phyloP scores from a whole-genome alignment of 2,329 filamentous ascomycete species.

The Huntiella moniliformis region DNA sequence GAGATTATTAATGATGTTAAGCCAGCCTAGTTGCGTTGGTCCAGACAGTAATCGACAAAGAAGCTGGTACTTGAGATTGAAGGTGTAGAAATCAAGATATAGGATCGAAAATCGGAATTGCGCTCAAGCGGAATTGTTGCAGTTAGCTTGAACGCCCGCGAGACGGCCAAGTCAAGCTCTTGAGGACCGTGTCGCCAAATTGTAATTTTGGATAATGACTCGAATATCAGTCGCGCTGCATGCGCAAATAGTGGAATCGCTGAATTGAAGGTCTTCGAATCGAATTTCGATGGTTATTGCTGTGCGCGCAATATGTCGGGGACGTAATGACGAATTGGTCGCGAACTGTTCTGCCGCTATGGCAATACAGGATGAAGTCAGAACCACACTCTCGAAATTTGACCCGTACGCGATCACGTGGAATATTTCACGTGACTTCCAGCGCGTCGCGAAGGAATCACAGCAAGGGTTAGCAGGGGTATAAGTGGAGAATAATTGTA shows the following conservation, averaged over 20 bases:
- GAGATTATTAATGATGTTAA: no score
- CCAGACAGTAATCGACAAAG: no score
- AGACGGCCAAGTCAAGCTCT: no score
- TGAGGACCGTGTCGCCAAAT: no score
- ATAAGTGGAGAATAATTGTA: slow-evolving; percentile 1
- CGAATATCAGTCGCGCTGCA: no score
- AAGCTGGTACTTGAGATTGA: no score
- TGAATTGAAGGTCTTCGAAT: neutral
- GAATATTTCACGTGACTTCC: slow-evolving; percentile 1
- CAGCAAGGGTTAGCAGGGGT: neutral
- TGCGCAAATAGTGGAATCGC: neutral
- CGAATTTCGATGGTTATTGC: neutral
- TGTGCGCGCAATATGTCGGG: neutral
- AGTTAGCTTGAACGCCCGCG: no score
- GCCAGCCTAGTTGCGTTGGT: no score
- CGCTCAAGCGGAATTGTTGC: no score
- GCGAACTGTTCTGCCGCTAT: slow-evolving; percentile 3
- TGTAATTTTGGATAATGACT: no score
- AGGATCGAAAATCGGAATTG: no score
- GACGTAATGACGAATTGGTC: neutral
- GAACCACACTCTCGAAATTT: slow-evolving; percentile 9
- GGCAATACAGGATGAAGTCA: slow-evolving; percentile 7
- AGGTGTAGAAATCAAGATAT: no score
- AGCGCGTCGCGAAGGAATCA: neutral
- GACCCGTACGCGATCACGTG: slow-evolving; percentile 9